Conservation (phyloP, 2,329 filamentous ascomycete genomes). For the Sclerotinia glacialis region DNA sequence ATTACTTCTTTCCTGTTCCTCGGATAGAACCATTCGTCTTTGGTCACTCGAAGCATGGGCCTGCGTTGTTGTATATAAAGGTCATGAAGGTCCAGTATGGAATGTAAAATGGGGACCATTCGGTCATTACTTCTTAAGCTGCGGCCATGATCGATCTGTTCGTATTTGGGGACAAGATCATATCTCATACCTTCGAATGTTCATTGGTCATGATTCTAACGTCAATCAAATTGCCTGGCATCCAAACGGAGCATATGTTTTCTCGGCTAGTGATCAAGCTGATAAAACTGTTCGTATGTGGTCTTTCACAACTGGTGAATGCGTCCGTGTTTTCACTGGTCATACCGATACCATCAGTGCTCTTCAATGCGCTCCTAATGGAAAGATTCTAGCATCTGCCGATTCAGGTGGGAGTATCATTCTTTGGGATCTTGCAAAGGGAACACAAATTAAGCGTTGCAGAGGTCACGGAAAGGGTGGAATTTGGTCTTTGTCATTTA, state of each 20-base stretch:
- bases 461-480: constrained; percentile 90
- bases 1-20: constrained; percentile 81
- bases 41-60: constrained; percentile 92
- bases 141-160: constrained; percentile 84
- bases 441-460: constrained; percentile 84
- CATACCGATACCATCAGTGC: constrained; percentile 85
- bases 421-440: constrained; percentile 90
- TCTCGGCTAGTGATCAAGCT: constrained; percentile 81
- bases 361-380: constrained; percentile 80
- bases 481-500: constrained; percentile 91
- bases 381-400: constrained; percentile 85
- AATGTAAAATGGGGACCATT: constrained; percentile 87
- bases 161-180: constrained; percentile 92
- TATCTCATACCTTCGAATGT: constrained; percentile 80
- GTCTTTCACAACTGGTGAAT: constrained; percentile 82
- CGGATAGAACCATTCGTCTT: constrained; percentile 82
- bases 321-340: constrained; percentile 87
- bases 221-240: constrained; percentile 94
- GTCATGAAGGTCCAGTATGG: constrained; percentile 86
- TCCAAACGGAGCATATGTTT: constrained; percentile 88
- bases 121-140: constrained; percentile 90
- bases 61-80: constrained; percentile 92
- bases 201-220: constrained; percentile 88
- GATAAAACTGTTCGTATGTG: constrained; percentile 97
- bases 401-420: constrained; percentile 87